These are phyloP conservation scores for Serendipita sp. DNA, from an alignment of 768 basidiomycete genomes.

Conservation along the genomic window DNA sequence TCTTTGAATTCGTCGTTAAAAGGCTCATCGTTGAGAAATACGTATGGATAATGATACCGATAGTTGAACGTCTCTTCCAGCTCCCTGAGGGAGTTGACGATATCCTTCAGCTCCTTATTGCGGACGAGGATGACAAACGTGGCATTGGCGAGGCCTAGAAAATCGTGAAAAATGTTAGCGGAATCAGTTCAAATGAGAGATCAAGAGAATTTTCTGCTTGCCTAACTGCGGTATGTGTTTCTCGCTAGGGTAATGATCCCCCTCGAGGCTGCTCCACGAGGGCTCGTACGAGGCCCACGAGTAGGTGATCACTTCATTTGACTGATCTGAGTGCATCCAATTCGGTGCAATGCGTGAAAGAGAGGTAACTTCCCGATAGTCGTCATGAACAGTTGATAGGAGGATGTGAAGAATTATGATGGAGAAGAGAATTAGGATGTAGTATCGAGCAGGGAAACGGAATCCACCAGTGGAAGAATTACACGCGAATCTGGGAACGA, in stretches of 20 bases:
- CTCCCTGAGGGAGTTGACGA: conserved; percentile 51
- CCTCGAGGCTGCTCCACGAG: neutral
- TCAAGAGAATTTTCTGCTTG: neutral
- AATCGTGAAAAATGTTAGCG: too few relatives aligned
- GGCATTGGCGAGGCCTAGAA: conserved; percentile 40
- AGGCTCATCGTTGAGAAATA: conserved; percentile 67
- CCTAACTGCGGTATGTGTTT: neutral
- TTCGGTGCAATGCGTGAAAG: neutral
- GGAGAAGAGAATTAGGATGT: neutral
- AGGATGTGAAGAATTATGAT: neutral
- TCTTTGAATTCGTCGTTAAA: conserved; percentile 60
- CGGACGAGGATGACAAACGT: conserved; percentile 61
- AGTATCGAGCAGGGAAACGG: neutral
- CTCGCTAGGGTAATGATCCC: neutral
- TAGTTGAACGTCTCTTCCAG: conserved; percentile 53
- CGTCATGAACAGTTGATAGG: neutral
- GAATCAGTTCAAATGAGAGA: too few relatives aligned
- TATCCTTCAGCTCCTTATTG: conserved; percentile 43
- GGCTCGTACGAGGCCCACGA: neutral
- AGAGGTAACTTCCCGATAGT: neutral
- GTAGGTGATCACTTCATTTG: neutral
- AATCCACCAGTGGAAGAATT: neutral
- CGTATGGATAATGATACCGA: conserved; percentile 57
- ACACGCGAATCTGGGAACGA: neutral
- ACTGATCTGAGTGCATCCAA: neutral